Evolutionary conservation across 305 asterid genomes (phyloP), one percentile per base, ranked within the genome.

Genomic region (Ilex paraguariensis): DNA sequence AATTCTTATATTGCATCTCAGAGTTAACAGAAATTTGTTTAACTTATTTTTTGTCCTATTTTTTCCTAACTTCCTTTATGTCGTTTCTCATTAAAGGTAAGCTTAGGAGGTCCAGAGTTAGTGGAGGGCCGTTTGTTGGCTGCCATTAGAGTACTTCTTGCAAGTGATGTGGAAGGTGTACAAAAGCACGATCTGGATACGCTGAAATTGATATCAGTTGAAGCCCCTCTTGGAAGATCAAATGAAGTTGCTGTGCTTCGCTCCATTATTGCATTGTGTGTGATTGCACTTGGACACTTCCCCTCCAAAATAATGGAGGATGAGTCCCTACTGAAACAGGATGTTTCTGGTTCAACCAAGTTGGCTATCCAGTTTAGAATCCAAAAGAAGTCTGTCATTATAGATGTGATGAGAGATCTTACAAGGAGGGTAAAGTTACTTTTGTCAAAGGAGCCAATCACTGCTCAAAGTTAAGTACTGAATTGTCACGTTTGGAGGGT

Each of bases 301-400:
- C 94, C 97, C 0, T 84, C 94, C 44, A 85, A 92, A 69, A 83
- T 92, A 72, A 87, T 79, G 94, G 98, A 92, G 66, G 98, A 89
- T 8, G 94, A 89, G 71, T 48, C 85, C 44, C 49, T 81, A 28
- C 59, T 89, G 77, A 68, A 84, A 57, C 70, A 82, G 58, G 68
- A 67, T 14, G 68, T 81, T 31, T 70, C 96, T 0, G 16, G 69
- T 10, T 78, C 96, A 7, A 70, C 87, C 31, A 85, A 81, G 72
- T 71, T 92, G 75, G 94, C 91, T 17, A 54, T 83, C 54, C 73
- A 70, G 56, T 90, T 82, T 74, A 80, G 97, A 76, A 78, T 89
- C 70, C 82, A 81, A 68, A 92, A 89, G 84, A 89, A 92, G 70
- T 71, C 84, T 7, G 63, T 87, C 57, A 81, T 89, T 28, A 60